Evolutionary conservation across 805 yeast species (phyloP).

Genomic region (Schizosaccharomyces japonicus): DNA sequence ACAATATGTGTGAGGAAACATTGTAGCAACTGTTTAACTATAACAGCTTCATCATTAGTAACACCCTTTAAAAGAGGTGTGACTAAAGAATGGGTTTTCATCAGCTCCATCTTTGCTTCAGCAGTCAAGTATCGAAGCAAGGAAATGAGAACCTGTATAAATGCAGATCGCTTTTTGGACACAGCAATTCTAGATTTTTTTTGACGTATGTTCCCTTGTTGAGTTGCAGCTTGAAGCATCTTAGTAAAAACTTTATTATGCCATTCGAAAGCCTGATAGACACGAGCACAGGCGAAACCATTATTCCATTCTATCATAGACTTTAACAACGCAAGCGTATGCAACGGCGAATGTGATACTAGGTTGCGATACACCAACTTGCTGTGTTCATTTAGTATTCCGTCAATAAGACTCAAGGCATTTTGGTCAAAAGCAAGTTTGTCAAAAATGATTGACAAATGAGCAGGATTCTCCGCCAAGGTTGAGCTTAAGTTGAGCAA

Average conservation of each 20-base stretch:
- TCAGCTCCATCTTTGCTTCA: neutral
- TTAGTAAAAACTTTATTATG: conserved; percentile 37
- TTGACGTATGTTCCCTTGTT: conserved; percentile 13
- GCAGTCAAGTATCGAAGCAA: neutral
- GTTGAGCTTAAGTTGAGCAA: neutral
- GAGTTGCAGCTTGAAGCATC: conserved; percentile 28
- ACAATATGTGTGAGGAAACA: conserved; percentile 30
- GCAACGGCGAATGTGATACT: conserved; percentile 35
- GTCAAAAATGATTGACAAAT: neutral
- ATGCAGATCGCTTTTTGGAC: neutral
- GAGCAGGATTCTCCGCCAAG: neutral
- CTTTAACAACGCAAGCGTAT: conserved; percentile 33
- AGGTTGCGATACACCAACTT: conserved; percentile 49
- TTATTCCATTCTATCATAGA: conserved; percentile 27
- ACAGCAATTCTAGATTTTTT: neutral
- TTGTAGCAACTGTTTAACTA: conserved; percentile 21
- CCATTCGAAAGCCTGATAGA: conserved; percentile 46
- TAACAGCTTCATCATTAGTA: conserved; percentile 27
- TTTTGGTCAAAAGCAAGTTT: neutral
- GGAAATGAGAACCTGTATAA: neutral
- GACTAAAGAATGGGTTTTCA: neutral
- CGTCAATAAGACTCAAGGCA: neutral
- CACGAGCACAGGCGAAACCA: conserved; percentile 30
- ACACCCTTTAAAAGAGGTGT: conserved; percentile 38
- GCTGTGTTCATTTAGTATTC: conserved; percentile 28